Conservation (phyloP, 2,329 filamentous ascomycete species). For the Aspergillus carbonarius region DNA sequence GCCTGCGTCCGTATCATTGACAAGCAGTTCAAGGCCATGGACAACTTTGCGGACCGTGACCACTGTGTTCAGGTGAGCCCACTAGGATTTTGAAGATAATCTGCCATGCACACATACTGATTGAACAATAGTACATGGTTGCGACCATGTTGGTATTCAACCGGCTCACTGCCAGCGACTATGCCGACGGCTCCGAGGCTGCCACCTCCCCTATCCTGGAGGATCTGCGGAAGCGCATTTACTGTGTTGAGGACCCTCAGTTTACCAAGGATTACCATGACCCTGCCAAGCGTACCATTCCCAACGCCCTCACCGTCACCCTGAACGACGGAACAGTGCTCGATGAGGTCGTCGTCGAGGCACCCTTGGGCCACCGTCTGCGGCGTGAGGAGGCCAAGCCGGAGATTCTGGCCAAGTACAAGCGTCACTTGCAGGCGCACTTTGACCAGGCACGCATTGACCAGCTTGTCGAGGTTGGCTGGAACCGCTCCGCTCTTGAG, state of each 20-base stretch:
- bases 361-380: constrained; percentile 87
- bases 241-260: constrained; percentile 91
- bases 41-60: constrained; percentile 99
- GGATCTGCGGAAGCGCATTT: constrained; percentile 87
- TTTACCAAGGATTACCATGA: constrained; percentile 97
- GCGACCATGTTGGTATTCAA: constrained; percentile 94
- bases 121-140: constrained; percentile 73
- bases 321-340: constrained; percentile 91
- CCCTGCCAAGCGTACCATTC: constrained; percentile 89
- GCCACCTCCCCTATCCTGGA: constrained; percentile 88
- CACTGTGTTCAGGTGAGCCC: constrained; percentile 81
- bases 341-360: constrained; percentile 88
- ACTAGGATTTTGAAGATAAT: not conserved
- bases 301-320: constrained; percentile 92
- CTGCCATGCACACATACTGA: constrained; percentile 19
- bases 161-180: constrained; percentile 89
- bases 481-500: constrained; percentile 73
- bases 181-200: constrained; percentile 87
- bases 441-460: constrained; percentile 74
- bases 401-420: constrained; percentile 92
- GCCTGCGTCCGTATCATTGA: constrained; percentile 99
- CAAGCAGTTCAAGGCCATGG: constrained; percentile 99
- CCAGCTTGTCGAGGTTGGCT: constrained; percentile 76
- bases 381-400: constrained; percentile 96
- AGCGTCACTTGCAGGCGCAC: constrained; percentile 85